Evolutionary conservation across 2,329 filamentous ascomycete genomes (phyloP).

Genomic region (Pseudodiploospora longispora): DNA sequence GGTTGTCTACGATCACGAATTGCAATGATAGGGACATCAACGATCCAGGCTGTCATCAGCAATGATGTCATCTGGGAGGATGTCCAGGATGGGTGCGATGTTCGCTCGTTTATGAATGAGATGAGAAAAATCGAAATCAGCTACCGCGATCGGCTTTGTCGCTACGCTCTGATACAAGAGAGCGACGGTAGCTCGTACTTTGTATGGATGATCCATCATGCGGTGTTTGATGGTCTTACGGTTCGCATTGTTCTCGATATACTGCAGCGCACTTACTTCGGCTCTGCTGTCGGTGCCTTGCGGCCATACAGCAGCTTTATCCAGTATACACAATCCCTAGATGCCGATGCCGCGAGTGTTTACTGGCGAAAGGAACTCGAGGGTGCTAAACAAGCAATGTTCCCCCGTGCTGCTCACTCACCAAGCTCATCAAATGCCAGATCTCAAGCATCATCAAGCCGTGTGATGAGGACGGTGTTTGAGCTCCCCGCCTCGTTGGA

Average conservation of each 20-base stretch:
- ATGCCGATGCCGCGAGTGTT: conserved; percentile 1
- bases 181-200: conserved; percentile 4
- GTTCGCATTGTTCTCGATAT: conserved; percentile 5
- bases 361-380: conserved; percentile 6
- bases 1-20: conserved; percentile 15
- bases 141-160: conserved; percentile 1
- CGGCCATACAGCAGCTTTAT: conserved; percentile 6
- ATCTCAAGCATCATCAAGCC: background rate
- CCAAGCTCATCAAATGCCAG: background rate
- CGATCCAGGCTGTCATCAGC: conserved; percentile 4
- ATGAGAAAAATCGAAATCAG: conserved; percentile 2
- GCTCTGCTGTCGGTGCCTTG: background rate
- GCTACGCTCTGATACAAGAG: conserved; percentile 4
- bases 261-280: background rate
- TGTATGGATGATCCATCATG: conserved; percentile 12
- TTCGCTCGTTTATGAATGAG: conserved; percentile 1
- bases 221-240: conserved; percentile 13
- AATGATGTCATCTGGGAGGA: conserved; percentile 1
- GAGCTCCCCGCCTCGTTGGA: background rate
- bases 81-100: background rate
- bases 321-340: conserved; percentile 2
- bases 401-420: background rate
- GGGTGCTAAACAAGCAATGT: conserved; percentile 2
- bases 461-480: background rate
- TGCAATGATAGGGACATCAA: conserved; percentile 5